Evolutionary conservation across 2,329 filamentous ascomycete species (phyloP).

Genomic region (Fusarium nelsonii): DNA sequence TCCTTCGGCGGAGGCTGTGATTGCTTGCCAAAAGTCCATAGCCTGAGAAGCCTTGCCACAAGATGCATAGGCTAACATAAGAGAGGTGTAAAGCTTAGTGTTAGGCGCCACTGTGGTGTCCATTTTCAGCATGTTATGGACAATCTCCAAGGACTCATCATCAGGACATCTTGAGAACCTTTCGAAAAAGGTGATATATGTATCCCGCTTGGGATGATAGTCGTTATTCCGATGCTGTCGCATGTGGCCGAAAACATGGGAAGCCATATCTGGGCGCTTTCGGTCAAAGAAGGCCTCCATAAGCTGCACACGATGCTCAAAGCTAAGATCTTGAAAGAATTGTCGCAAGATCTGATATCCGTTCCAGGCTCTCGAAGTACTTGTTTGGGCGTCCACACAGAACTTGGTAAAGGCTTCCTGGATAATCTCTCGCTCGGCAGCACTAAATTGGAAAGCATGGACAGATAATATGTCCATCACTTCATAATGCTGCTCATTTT

Average conservation of each 20-base stretch:
- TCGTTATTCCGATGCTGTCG: slow-evolving; percentile 75
- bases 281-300: slow-evolving; percentile 88
- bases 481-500: slow-evolving; percentile 81
- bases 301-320: slow-evolving; percentile 73
- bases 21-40: slow-evolving; percentile 85
- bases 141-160: slow-evolving; percentile 74
- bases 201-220: slow-evolving; percentile 76
- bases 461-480: slow-evolving; percentile 85
- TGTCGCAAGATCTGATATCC: slow-evolving; percentile 74
- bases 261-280: slow-evolving; percentile 84
- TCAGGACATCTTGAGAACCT: slow-evolving; percentile 72
- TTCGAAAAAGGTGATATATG: slow-evolving; percentile 82
- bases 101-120: slow-evolving; percentile 83
- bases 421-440: slow-evolving; percentile 75
- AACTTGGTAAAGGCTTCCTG: slow-evolving; percentile 75
- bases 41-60: slow-evolving; percentile 75
- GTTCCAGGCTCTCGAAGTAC: slow-evolving; percentile 73
- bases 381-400: slow-evolving; percentile 72
- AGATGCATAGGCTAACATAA: slow-evolving; percentile 87
- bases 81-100: slow-evolving; percentile 82
- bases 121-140: slow-evolving; percentile 95
- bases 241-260: slow-evolving; percentile 92
- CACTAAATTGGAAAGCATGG: slow-evolving; percentile 77
- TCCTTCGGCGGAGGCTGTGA: slow-evolving; percentile 85
- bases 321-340: slow-evolving; percentile 74